These are phyloP conservation scores for Xylariaceae sp. DNA, from an alignment of 2,329 filamentous ascomycete species.

Conservation along the genomic window DNA sequence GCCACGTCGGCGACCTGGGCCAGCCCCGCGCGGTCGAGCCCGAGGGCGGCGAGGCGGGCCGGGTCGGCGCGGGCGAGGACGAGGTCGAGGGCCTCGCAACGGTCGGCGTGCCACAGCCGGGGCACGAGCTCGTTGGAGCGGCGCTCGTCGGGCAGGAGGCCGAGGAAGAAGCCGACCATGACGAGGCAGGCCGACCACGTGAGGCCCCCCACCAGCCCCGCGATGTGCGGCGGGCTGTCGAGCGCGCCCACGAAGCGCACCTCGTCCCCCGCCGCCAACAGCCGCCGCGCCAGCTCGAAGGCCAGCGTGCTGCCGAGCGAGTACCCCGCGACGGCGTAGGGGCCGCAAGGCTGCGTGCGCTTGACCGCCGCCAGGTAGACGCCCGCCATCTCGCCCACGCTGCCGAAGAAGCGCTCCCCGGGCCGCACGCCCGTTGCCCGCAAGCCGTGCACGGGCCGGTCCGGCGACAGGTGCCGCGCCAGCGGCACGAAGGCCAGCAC, in stretches of 20 bases:
- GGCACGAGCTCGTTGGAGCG: no score
- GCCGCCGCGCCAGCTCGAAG: slow-evolving; percentile 40
- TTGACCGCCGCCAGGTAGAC: slow-evolving; percentile 34
- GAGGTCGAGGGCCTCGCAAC: no score
- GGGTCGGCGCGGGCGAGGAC: no score
- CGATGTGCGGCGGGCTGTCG: slow-evolving; percentile 43
- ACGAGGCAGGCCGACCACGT: slow-evolving; percentile 30
- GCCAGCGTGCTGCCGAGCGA: slow-evolving; percentile 41
- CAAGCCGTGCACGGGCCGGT: slow-evolving; percentile 39
- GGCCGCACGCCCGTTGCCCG: slow-evolving; percentile 33
- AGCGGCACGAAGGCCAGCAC: slow-evolving; percentile 33
- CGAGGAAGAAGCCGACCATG: slow-evolving; percentile 33
- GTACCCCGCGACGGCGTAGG: slow-evolving; percentile 46
- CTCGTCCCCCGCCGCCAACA: slow-evolving; percentile 27
- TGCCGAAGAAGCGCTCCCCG: slow-evolving; percentile 28
- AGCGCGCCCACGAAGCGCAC: slow-evolving; percentile 38
- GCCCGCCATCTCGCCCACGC: slow-evolving; percentile 31
- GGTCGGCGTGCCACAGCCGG: no score
- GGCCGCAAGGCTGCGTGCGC: slow-evolving; percentile 36
- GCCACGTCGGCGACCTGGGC: no score
- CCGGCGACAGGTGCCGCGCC: slow-evolving; percentile 28
- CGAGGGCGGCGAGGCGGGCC: no score
- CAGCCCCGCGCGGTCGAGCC: no score
- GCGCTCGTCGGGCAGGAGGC: slow-evolving; percentile 26
- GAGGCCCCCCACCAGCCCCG: slow-evolving; percentile 31